Evolutionary conservation across 148 eudicot genomes (phyloP).

Genomic region (Cornus florida): DNA sequence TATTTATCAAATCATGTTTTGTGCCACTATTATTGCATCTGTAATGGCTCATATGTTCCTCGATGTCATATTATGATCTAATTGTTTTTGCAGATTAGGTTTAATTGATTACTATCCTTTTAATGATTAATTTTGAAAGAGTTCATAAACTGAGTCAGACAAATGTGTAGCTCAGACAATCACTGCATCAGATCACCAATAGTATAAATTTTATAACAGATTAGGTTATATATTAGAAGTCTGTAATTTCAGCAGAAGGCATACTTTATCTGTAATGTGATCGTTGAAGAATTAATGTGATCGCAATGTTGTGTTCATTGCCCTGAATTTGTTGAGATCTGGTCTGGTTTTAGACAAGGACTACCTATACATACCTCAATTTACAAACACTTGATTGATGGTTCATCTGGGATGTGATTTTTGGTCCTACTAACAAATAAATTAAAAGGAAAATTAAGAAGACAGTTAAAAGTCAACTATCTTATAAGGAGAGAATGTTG

Average conservation of each 20-base stretch:
- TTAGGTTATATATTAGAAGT: not conserved
- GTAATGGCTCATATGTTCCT: too few relatives aligned
- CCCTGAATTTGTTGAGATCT: not conserved
- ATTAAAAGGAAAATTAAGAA: too few relatives aligned
- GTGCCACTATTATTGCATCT: not conserved
- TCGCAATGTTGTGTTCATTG: not conserved
- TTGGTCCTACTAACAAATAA: too few relatives aligned
- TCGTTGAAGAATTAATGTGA: not conserved
- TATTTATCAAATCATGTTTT: not conserved
- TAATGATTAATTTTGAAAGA: not conserved
- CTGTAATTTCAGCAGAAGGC: not conserved
- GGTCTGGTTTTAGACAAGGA: not conserved
- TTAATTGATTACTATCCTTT: not conserved
- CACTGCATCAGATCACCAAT: not conserved
- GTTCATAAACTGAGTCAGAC: not conserved
- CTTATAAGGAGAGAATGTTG: too few relatives aligned
- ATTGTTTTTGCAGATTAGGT: not conserved
- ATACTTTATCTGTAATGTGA: not conserved
- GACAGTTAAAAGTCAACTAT: too few relatives aligned
- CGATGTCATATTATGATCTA: not conserved
- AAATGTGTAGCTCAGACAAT: not conserved
- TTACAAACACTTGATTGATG: not conserved
- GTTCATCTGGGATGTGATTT: not conserved
- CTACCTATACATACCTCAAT: not conserved
- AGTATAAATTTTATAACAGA: not conserved